phyloP scores from a whole-genome alignment of 495 filamentous ascomycete species.

The Trichoderma gamsii region DNA sequence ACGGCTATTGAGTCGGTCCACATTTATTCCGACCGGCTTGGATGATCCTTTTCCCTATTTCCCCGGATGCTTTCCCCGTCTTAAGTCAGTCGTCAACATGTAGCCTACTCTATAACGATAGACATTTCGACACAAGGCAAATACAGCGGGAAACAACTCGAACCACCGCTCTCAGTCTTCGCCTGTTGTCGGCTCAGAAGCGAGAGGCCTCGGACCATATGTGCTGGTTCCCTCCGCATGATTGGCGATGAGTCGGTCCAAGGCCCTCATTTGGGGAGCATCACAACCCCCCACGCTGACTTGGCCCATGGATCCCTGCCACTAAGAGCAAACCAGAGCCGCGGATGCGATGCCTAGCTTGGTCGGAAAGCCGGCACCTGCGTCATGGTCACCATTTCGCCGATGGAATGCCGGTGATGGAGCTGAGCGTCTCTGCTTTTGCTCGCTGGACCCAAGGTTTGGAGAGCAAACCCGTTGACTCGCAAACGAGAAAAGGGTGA shows the following conservation, averaged over 20 bases:
- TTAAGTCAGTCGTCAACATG: background rate
- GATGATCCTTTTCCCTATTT: background rate
- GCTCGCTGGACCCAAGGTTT: background rate
- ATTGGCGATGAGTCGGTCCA: background rate
- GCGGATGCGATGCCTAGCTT: conserved; percentile 1
- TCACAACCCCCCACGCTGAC: background rate
- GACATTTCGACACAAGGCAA: too few relatives aligned
- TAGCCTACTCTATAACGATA: too few relatives aligned
- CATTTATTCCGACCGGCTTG: background rate
- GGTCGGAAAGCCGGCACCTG: conserved; percentile 2
- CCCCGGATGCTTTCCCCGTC: background rate
- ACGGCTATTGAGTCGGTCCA: background rate
- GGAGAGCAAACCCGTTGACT: background rate
- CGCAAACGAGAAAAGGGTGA: too few relatives aligned
- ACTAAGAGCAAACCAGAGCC: background rate
- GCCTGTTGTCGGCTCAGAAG: background rate
- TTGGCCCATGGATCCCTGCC: background rate
- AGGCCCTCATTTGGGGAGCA: background rate
- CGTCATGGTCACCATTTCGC: conserved; percentile 8
- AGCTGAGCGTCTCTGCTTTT: background rate
- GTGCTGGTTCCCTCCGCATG: background rate
- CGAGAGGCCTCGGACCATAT: background rate
- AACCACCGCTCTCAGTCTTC: too few relatives aligned
- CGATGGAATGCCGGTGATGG: conserved; percentile 3
- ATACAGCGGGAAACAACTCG: too few relatives aligned